These are phyloP conservation scores for Russula lepida DNA, from an alignment of 768 basidiomycete genomes.

Conservation along the genomic window DNA sequence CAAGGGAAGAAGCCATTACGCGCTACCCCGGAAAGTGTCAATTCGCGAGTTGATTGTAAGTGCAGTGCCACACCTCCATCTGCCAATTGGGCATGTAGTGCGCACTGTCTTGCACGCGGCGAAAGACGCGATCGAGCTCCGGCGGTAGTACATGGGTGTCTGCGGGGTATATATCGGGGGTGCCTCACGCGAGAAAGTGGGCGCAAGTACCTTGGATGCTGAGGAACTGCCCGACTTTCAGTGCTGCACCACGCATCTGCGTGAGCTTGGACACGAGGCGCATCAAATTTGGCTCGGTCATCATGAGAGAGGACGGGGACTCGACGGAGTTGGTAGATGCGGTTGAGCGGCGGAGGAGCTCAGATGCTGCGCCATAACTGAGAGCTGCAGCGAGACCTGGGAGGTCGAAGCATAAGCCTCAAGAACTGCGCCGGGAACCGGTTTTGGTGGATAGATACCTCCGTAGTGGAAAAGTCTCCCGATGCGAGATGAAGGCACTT, in stretches of 20 bases:
- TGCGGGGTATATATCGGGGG: constrained; percentile 26
- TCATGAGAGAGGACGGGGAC: constrained; percentile 49
- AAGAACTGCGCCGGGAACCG: neutral
- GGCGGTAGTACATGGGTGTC: constrained; percentile 85
- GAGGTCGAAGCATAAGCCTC: neutral
- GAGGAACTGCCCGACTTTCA: constrained; percentile 95
- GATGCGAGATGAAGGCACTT: constrained; percentile 82
- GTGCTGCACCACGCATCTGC: constrained; percentile 91
- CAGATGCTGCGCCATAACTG: constrained; percentile 82
- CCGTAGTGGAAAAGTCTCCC: constrained; percentile 93
- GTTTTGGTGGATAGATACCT: constrained; percentile 36
- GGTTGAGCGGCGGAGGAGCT: constrained; percentile 63
- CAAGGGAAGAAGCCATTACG: constrained; percentile 72
- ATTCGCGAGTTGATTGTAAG: neutral
- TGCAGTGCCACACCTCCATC: constrained; percentile 61
- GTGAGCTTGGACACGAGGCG: constrained; percentile 89
- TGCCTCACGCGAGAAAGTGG: neutral
- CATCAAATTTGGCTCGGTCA: constrained; percentile 87
- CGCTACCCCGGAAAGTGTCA: constrained; percentile 29
- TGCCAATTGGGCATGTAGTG: constrained; percentile 99
- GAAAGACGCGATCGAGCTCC: constrained; percentile 81
- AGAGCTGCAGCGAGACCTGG: constrained; percentile 86
- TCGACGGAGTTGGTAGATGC: constrained; percentile 24
- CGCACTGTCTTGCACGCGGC: constrained; percentile 87
- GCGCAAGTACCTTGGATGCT: constrained; percentile 74